A percentile compares a stretch with the other conserved stretches of the same genome.
phyloP scores from a whole-genome alignment of 257 asterid species.

The Forsythia suspensa region DNA sequence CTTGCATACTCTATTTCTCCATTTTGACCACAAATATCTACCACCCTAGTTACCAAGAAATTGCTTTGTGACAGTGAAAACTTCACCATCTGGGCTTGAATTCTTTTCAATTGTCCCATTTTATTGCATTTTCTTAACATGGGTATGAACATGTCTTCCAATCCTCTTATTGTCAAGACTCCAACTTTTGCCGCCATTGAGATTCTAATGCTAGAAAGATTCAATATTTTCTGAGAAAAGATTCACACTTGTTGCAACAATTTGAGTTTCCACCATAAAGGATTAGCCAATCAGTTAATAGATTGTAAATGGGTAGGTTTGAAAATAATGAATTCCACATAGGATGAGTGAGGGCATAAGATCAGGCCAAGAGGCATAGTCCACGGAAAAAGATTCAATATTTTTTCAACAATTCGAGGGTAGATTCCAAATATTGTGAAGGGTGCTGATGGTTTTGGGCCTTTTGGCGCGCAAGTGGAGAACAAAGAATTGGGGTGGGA shows the following conservation, averaged over 20 bases:
- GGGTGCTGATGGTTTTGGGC: not conserved
- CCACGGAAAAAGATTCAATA: too few species aligned
- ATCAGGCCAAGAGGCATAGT: too few species aligned
- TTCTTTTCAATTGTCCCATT: constrained; percentile 41
- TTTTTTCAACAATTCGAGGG: not conserved
- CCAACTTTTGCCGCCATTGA: constrained; percentile 43
- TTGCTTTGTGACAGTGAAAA: constrained; percentile 61
- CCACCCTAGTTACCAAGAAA: constrained; percentile 74
- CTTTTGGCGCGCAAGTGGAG: not conserved
- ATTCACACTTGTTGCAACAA: not conserved
- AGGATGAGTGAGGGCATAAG: too few species aligned
- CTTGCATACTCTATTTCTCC: constrained; percentile 58
- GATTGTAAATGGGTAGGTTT: not conserved
- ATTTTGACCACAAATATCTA: constrained; percentile 61
- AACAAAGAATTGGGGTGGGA: too few species aligned
- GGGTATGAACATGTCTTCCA: constrained; percentile 60
- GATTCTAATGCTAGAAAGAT: not conserved
- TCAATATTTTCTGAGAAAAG: not conserved
- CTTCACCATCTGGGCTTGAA: constrained; percentile 71
- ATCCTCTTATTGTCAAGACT: constrained; percentile 38
- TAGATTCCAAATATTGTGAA: not conserved
- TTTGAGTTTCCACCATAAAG: too few species aligned
- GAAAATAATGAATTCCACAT: not conserved
- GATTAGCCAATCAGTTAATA: too few species aligned
- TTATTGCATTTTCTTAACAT: constrained; percentile 49